Conservation (phyloP, 352 stramenopile species). For the Pythium apleroticum region DNA sequence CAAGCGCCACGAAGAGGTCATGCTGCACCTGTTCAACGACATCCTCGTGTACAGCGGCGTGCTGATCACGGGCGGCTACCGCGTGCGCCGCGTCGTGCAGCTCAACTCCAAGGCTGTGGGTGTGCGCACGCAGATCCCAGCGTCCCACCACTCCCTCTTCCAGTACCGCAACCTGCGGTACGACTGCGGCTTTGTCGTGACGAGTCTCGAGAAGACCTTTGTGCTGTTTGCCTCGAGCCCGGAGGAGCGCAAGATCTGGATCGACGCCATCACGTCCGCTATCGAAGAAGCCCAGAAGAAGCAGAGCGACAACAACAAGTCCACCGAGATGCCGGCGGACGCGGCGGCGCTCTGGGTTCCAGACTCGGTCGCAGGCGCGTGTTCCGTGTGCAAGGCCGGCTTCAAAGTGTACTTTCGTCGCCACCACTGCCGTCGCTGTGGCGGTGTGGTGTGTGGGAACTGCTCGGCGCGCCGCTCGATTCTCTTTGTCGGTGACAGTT, state of each 20-base stretch:
- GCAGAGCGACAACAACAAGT: slow-evolving; percentile 21
- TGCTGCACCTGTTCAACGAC: slow-evolving; percentile 88
- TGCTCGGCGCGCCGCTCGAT: slow-evolving; percentile 69
- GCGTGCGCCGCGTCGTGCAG: slow-evolving; percentile 66
- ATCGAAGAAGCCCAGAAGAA: slow-evolving; percentile 55
- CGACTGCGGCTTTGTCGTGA: slow-evolving; percentile 76
- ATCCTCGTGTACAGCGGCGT: slow-evolving; percentile 82
- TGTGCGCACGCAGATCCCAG: slow-evolving; percentile 56
- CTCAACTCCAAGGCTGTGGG: slow-evolving; percentile 72
- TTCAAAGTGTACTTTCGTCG: slow-evolving; percentile 81
- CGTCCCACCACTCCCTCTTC: slow-evolving; percentile 51
- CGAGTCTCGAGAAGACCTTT: slow-evolving; percentile 81
- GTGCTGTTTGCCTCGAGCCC: slow-evolving; percentile 65
- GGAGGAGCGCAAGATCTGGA: slow-evolving; percentile 53
- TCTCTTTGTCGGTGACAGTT: slow-evolving; percentile 69
- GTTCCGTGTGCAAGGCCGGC: slow-evolving; percentile 59
- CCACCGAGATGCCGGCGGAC: slow-evolving; percentile 44
- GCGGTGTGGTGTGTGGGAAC: slow-evolving; percentile 72
- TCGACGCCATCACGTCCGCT: slow-evolving; percentile 47
- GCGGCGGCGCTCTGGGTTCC: slow-evolving; percentile 76
- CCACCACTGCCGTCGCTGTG: slow-evolving; percentile 82
- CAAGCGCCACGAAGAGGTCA: slow-evolving; percentile 75
- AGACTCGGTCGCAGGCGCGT: slow-evolving; percentile 61
- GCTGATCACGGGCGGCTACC: slow-evolving; percentile 71
- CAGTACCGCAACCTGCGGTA: slow-evolving; percentile 40